These are phyloP conservation scores for Talaromyces sp. DNA, from an alignment of 2,329 filamentous ascomycete genomes.

Conservation along the genomic window DNA sequence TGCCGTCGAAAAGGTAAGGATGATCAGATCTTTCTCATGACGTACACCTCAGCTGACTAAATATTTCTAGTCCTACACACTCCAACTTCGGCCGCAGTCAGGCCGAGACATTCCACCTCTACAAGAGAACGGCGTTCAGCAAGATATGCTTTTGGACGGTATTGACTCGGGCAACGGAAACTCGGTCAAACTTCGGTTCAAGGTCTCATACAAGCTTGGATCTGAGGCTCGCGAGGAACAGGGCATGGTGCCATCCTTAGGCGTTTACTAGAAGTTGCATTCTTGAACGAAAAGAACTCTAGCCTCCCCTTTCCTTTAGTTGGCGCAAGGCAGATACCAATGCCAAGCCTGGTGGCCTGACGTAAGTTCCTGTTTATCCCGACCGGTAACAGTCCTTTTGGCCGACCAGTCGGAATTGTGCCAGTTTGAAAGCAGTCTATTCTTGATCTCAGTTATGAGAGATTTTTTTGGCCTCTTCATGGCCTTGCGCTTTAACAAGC, in stretches of 20 bases:
- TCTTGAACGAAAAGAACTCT: background rate
- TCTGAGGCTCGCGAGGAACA: conserved; percentile 69
- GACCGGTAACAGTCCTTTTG: background rate
- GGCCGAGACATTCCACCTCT: conserved; percentile 72
- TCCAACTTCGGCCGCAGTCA: conserved; percentile 83
- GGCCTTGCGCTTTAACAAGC: too few relatives aligned
- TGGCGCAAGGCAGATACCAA: background rate
- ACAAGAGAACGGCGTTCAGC: conserved; percentile 76
- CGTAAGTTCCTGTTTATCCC: conserved; percentile 2
- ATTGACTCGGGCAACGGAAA: conserved; percentile 73
- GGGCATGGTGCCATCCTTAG: conserved; percentile 80
- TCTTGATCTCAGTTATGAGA: too few relatives aligned
- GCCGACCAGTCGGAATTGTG: conserved; percentile 1
- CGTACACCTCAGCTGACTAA: background rate
- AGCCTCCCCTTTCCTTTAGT: background rate
- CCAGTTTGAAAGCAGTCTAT: too few relatives aligned
- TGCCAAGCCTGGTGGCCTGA: conserved; percentile 1
- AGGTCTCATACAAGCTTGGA: conserved; percentile 75
- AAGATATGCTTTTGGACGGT: conserved; percentile 76
- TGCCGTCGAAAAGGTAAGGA: conserved; percentile 83
- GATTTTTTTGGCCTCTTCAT: too few relatives aligned
- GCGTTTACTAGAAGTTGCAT: conserved; percentile 59
- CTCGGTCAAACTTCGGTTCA: conserved; percentile 87
- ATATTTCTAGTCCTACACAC: conserved; percentile 45
- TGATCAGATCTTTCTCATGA: background rate